Evolutionary conservation across 495 filamentous ascomycete species (phyloP), one percentile per base, ranked within the genome.

Genomic region (Penicillium egyptiacum): DNA sequence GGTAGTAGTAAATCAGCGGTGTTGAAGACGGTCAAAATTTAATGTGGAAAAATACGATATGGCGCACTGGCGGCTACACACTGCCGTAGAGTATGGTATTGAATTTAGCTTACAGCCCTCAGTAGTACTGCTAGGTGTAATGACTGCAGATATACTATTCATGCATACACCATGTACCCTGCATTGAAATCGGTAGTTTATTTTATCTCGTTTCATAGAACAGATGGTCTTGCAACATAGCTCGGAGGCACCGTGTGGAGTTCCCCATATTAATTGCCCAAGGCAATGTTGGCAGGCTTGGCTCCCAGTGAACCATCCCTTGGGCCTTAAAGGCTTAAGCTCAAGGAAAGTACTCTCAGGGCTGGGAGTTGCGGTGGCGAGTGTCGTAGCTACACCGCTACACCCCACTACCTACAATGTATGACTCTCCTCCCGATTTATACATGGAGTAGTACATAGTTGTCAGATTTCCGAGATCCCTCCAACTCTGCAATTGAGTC

Each of bases 401-500:
- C 46, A 33, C 30, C 30, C 7, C 30, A 33, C 12, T 30, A 33
- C 30, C 2, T 37, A 23, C 19, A 35, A 47, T 16, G 4, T 33
- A 31, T 20, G 19, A 48, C 45, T 25, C 10, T 25, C 28, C 23
- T 45, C 8, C 33, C 33, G 19, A 25, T 25, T 23, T n/a, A 25
- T 25, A 28, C n/a, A 28, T 14, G 1, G 30, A 33, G 10, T 33
- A 33, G 11, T 28, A 28, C 30, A 1, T 37, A 39, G 30, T 7
- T 41, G 50, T 26, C 35, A 3, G 16, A 41, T 40, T 12, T 23
- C 2, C 11, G 11, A 9, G 12, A 16, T 39, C 14, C 31, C 40
- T 25, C 40, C 40, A 44, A 53, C 14, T 40, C 20, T 28, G 26
- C 37, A 43, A 54, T 54, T 54, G 51, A 54, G 51, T 46, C 46